Base-by-base conservation (phyloP, 352 stramenopile genomes). In the Globisporangium lucens region DNA sequence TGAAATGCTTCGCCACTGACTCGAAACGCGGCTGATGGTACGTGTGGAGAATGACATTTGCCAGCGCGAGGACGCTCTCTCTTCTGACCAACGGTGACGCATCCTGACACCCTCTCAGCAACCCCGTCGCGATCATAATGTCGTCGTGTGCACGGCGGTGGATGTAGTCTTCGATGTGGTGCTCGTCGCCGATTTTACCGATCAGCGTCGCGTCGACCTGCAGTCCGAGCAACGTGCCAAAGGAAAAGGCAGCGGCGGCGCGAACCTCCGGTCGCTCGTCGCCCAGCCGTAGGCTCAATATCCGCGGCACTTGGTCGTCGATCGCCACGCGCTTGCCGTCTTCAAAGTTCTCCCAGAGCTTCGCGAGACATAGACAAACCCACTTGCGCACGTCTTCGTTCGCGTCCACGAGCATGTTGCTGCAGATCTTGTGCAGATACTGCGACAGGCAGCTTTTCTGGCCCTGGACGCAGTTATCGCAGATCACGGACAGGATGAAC, bases 401-500 rank as follows among this genome's bases (percentile, higher is more conserved):
- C 6, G 76, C 53, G 67, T 94, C 88, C 15, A 69, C 63, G 29
- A 94, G 77, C 56, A 90, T 67, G 61, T 87, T 87, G 27, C 75
- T 78, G 52, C 85, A 91, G 56, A 93, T 91, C 58, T 85, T 90
- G 75, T 90, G 76, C 65, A 98, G 66, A 51, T 87, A 77, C 71
- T 98, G 95, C 12, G 98, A 77, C 22, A 99, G 74, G 65, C 95
- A 99, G 65, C 91, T 94, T 52, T 89, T 87, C 77, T 99, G 97
- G 0, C 95, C 98, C 38, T 90, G 82, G 12, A 81, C 69, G 72
- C 98, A 98, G 24, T 90, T 89, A 62, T 93, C 87, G 76, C 95
- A 98, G 72, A 99, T 98, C 43, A 93, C 86, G 22, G 96, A 95
- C 6, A 99, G 80, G 52, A 99, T 95, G 73, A 99, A 99, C 1